phyloP scores from a whole-genome alignment of 1,284 basidiomycete species.

The Sutorius eximius region DNA sequence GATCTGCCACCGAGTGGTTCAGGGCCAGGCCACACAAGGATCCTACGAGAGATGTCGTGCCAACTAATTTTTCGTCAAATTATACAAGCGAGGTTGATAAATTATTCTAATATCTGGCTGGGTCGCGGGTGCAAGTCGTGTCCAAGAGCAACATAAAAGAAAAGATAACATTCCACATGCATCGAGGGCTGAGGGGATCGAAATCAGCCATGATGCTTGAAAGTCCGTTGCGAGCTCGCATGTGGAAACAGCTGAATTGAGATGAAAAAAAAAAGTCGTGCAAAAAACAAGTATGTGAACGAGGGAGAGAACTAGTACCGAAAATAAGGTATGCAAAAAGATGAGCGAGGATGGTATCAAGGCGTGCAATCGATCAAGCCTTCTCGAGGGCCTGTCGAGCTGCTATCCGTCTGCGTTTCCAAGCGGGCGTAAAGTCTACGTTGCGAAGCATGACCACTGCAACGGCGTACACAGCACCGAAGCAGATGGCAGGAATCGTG shows the following conservation, averaged over 20 bases:
- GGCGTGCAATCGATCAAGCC: conserved; percentile 22
- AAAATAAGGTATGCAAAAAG: conserved; percentile 24
- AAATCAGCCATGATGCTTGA: conserved; percentile 8
- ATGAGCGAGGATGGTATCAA: conserved; percentile 9
- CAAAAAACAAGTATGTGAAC: conserved; percentile 2
- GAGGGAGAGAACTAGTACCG: conserved; percentile 3
- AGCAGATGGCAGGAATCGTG: conserved; percentile 34
- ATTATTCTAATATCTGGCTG: conserved; percentile 22
- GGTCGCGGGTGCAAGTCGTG: not conserved
- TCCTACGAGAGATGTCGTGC: not conserved
- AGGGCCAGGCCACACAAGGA: too few species aligned
- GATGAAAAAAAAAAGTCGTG: not conserved
- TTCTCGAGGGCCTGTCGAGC: conserved; percentile 23
- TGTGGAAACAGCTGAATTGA: not conserved
- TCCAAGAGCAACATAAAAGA: not conserved
- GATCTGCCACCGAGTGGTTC: too few species aligned
- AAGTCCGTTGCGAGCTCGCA: conserved; percentile 11
- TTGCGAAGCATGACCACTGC: conserved; percentile 34
- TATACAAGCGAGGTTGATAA: conserved; percentile 14
- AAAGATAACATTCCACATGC: not conserved
- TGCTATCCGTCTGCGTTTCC: conserved; percentile 35
- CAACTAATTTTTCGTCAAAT: not conserved
- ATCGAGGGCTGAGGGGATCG: not conserved
- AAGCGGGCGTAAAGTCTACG: conserved; percentile 35
- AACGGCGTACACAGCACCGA: conserved; percentile 33